A percentile compares a stretch with the other conserved stretches of the same genome.
These are phyloP conservation scores for Starmera stellimalicola DNA, from an alignment of 1,139 yeast genomes.

Conservation along the genomic window DNA sequence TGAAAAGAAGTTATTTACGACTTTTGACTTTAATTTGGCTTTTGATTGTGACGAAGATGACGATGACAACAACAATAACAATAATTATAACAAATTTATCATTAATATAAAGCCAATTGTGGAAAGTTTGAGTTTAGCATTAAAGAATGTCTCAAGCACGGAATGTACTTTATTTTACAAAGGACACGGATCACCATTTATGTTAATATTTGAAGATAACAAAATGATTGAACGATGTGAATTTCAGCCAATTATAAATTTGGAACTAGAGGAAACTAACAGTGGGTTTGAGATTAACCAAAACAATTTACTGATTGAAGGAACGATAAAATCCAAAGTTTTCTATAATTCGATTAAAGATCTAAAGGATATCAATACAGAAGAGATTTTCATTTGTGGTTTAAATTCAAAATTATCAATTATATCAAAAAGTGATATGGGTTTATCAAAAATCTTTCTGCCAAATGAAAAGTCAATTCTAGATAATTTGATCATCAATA, in stretches of 20 bases:
- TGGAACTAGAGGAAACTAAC: conserved; percentile 26
- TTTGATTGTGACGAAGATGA: conserved; percentile 5
- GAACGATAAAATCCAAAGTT: conserved; percentile 58
- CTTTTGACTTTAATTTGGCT: conserved; percentile 17
- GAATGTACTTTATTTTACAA: conserved; percentile 39
- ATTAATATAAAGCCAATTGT: conserved; percentile 33
- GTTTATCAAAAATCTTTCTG: conserved; percentile 55
- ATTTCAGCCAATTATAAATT: conserved; percentile 40
- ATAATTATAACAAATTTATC: conserved; percentile 19
- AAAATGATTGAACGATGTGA: conserved; percentile 64
- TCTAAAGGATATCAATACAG: conserved; percentile 53
- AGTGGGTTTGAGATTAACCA: conserved; percentile 38
- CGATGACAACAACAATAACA: conserved; percentile 6
- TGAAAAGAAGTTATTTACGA: conserved; percentile 22
- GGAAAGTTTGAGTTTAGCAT: conserved; percentile 36
- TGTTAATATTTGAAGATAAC: conserved; percentile 63
- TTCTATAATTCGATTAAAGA: conserved; percentile 59
- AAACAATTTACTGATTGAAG: conserved; percentile 45
- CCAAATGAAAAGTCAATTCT: conserved; percentile 57
- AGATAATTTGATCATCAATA: conserved; percentile 35
- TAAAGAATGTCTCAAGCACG: conserved; percentile 22
- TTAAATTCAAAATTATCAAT: conserved; percentile 31
- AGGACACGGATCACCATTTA: conserved; percentile 57
- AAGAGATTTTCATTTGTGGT: conserved; percentile 46
- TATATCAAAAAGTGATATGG: conserved; percentile 60